Percentiles rank a stretch among this genome's conserved stretches.
Conservation (phyloP, 129 eudicot species). For the Erigeron canadensis region DNA sequence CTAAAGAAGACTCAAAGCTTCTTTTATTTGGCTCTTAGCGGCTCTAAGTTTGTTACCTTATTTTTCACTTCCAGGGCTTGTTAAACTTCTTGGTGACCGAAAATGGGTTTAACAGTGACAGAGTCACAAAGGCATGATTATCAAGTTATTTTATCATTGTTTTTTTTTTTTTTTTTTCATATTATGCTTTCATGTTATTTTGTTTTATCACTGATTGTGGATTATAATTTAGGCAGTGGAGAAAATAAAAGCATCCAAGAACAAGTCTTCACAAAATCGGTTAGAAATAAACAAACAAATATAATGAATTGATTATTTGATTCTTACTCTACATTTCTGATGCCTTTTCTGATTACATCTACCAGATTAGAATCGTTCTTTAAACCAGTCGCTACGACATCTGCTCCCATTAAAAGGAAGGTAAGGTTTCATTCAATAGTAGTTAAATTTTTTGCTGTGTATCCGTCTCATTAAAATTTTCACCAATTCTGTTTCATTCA, state of each 20-base stretch:
- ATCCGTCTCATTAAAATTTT: neutral
- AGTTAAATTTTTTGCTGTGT: conserved; percentile 5
- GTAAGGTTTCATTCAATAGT: conserved; percentile 30
- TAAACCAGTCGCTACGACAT: conserved; percentile 59
- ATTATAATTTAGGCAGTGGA: conserved; percentile 53
- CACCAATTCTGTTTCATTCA: neutral
- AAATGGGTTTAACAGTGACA: conserved; percentile 90
- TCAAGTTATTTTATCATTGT: neutral
- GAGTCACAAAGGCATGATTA: conserved; percentile 69
- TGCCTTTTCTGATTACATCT: neutral
- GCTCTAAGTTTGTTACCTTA: neutral
- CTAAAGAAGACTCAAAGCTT: neutral
- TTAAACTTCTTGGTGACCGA: conserved; percentile 77
- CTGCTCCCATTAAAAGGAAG: conserved; percentile 77
- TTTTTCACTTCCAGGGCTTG: conserved; percentile 58
- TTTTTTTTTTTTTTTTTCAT: neutral
- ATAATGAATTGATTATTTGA: neutral
- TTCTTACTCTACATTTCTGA: conserved; percentile 14
- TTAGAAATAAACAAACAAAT: conserved; percentile 30
- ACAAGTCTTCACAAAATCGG: conserved; percentile 86
- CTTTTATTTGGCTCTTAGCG: neutral
- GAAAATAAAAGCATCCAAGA: conserved; percentile 93
- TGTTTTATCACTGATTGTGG: neutral
- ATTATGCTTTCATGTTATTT: neutral
- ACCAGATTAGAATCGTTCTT: conserved; percentile 91